Percentiles rank a stretch among this genome's conserved stretches.
Conservation (phyloP, 768 basidiomycete genomes). For the Wakefieldia striispora region DNA sequence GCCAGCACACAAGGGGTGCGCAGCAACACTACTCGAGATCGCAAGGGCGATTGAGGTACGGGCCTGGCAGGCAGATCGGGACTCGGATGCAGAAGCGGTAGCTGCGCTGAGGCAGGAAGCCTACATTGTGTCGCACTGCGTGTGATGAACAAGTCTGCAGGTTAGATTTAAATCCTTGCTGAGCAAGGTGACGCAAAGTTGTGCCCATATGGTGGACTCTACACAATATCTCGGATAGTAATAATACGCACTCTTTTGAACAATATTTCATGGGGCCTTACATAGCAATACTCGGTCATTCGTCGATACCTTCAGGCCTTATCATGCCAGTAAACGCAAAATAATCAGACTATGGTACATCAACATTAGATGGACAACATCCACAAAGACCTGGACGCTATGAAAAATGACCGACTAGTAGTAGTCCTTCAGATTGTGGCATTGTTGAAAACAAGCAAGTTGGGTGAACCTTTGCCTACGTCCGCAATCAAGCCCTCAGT, state of each 20-base stretch:
- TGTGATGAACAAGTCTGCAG: conserved; percentile 14
- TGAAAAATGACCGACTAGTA: background rate
- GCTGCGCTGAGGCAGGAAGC: conserved; percentile 69
- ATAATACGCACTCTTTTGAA: too few relatives aligned
- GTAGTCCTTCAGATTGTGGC: conserved; percentile 42
- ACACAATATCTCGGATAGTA: background rate
- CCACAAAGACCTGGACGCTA: background rate
- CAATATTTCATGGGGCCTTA: too few relatives aligned
- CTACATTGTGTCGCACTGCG: conserved; percentile 44
- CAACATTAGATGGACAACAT: conserved; percentile 2
- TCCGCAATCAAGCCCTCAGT: conserved; percentile 48
- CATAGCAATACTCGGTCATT: too few relatives aligned
- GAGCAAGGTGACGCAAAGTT: background rate
- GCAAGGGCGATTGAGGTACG: conserved; percentile 61
- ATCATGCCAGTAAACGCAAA: background rate
- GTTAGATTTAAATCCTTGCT: conserved; percentile 1
- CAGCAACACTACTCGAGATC: conserved; percentile 61
- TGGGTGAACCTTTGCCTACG: conserved; percentile 52
- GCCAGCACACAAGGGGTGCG: conserved; percentile 60
- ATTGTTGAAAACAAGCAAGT: conserved; percentile 82
- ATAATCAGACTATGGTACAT: conserved; percentile 12
- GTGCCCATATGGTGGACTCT: background rate
- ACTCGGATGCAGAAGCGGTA: conserved; percentile 68
- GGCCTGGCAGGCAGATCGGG: conserved; percentile 68
- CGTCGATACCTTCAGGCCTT: too few relatives aligned